Evolutionary conservation across 805 yeast genomes (phyloP).

Genomic region (Hanseniaspora valbyensis): DNA sequence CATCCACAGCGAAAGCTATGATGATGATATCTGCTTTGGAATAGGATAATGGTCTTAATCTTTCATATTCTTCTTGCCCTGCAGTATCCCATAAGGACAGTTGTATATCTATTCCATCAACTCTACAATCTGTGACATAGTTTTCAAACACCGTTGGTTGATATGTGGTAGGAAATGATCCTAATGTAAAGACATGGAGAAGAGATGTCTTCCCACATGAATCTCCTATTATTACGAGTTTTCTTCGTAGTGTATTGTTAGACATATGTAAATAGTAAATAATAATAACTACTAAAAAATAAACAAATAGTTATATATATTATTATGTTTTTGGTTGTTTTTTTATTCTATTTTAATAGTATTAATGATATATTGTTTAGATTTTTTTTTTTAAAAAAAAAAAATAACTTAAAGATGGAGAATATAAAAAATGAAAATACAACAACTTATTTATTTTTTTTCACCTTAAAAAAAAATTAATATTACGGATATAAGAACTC

Average conservation of each 20-base stretch:
- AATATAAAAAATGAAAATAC: no score
- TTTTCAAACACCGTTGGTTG: slow-evolving; percentile 93
- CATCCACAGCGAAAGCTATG: slow-evolving; percentile 76
- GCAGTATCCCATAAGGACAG: slow-evolving; percentile 93
- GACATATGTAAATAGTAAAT: no score
- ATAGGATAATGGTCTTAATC: slow-evolving; percentile 78
- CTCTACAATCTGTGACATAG: slow-evolving; percentile 86
- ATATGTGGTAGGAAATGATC: slow-evolving; percentile 84
- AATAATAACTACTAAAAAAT: no score
- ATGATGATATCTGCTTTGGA: slow-evolving; percentile 77
- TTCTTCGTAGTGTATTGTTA: slow-evolving; percentile 40
- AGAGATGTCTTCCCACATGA: slow-evolving; percentile 90
- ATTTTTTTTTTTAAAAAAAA: no score
- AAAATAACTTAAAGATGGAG: no score
- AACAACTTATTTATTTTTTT: no score
- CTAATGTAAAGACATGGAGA: slow-evolving; percentile 81
- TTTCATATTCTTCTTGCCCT: slow-evolving; percentile 90
- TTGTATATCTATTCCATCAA: slow-evolving; percentile 85
- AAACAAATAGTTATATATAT: no score
- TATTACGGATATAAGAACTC: no score
- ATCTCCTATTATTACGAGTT: slow-evolving; percentile 84
- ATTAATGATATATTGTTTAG: no score
- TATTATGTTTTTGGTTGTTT: no score
- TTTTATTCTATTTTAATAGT: no score
- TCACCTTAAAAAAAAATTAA: not conserved